Evolutionary conservation across 257 asterid species (phyloP), one percentile per base, ranked within the genome.

Genomic region (Leonotis leonurus): DNA sequence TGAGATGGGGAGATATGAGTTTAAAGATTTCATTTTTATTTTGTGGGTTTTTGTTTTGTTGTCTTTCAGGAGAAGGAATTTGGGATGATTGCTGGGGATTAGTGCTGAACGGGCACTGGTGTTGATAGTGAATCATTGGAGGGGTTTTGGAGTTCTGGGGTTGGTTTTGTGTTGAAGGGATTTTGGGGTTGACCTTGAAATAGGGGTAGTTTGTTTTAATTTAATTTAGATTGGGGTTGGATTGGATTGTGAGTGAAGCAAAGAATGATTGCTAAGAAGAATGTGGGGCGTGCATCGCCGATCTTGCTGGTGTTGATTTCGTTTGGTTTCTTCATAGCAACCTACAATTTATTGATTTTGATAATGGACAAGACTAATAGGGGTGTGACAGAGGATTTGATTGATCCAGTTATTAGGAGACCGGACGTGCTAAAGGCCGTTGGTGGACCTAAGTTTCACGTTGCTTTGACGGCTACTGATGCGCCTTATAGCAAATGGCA

Each of bases 401-500:
- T 55, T 44, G 95, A 82, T 73, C 90, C 95, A 3, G 74, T 79
- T 35, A 73, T 68, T 40, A 57, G 70, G 6, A 78, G 58, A 79
- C 95, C 85, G 17, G 76, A 36, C 3, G 75, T 61, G 13, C n/a
- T 50, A 65, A 74, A 18, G 8, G 81, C 54, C 32, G 78, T 45
- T 20, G 63, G 29, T 24, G 79, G 81, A 61, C 63, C 70, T 5
- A 89, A 80, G 71, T 93, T 72, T 63, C 97, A 92, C 68, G 94
- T 89, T 67, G 97, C 88, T 7, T 56, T 92, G 66, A 92, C 99
- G 1, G 97, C 97, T 9, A 89, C 97, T 0, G 94, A 86, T 70
- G 94, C 95, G 1, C 79, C 91, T 54, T 92, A 92, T 66, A 86
- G 96, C 70, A 85, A 81, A 75, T 92, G 99, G 99, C 99, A 92